These are phyloP conservation scores for Calonectria pseudoturangicola DNA, from an alignment of 2,329 filamentous ascomycete genomes.

Conservation along the genomic window DNA sequence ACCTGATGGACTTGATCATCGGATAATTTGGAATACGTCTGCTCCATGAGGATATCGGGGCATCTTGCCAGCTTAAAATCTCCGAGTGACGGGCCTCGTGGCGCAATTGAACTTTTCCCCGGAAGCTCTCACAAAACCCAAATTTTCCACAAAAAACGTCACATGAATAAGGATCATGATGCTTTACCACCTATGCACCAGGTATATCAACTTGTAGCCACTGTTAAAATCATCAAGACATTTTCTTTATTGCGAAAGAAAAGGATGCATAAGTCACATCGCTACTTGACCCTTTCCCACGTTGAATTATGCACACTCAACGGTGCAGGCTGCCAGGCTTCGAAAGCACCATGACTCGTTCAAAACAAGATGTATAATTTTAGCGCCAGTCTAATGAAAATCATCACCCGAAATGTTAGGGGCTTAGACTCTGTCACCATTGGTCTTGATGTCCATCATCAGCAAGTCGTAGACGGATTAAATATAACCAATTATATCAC, in stretches of 20 bases:
- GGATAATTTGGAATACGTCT: neutral
- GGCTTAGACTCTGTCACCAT: neutral
- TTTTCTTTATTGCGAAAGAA: no score
- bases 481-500: no score
- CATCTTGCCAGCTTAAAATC: neutral
- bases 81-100: neutral
- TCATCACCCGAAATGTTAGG: neutral
- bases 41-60: neutral
- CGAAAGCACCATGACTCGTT: no score
- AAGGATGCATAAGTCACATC: no score
- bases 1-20: neutral
- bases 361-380: no score
- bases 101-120: neutral
- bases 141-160: neutral
- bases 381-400: neutral
- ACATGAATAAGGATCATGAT: no score
- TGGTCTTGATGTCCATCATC: neutral
- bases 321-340: no score
- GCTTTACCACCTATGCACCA: no score
- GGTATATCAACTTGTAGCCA: no score
- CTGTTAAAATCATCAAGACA: no score
- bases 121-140: neutral
- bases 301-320: no score
- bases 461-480: neutral
- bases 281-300: no score